Evolutionary conservation across 495 filamentous ascomycete genomes (phyloP).

Genomic region (Aspergillus kassunensis): DNA sequence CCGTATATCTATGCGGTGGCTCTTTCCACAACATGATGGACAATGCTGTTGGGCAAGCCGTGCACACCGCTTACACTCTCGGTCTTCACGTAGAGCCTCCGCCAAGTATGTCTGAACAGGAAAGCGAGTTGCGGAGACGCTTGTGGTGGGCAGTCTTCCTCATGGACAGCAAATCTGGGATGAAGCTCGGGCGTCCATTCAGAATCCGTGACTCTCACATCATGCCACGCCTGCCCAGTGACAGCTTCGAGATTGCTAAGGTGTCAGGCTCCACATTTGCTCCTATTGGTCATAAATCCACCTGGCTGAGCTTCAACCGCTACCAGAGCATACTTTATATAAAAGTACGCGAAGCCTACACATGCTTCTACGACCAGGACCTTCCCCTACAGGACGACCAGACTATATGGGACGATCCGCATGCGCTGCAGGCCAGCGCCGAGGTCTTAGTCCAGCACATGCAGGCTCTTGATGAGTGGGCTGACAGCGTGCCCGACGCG

Average conservation of each 20-base stretch:
- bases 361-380: conserved; percentile 23
- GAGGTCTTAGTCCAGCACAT: conserved; percentile 25
- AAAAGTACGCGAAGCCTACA: conserved; percentile 33
- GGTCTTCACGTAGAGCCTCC: conserved; percentile 50
- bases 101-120: conserved; percentile 23
- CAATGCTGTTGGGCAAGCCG: conserved; percentile 33
- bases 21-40: conserved; percentile 50
- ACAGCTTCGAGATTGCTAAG: conserved; percentile 26
- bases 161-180: conserved; percentile 42
- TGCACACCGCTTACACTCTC: conserved; percentile 46
- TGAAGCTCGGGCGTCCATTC: conserved; percentile 52
- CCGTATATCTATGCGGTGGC: conserved; percentile 41
- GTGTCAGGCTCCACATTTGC: conserved; percentile 35
- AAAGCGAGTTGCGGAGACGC: conserved; percentile 41
- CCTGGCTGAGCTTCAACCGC: conserved; percentile 37
- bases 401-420: conserved; percentile 13
- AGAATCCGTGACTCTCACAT: conserved; percentile 26
- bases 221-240: conserved; percentile 36
- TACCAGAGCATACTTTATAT: conserved; percentile 37
- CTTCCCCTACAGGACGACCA: conserved; percentile 12
- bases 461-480: conserved; percentile 23
- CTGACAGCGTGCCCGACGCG: conserved; percentile 30
- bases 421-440: conserved; percentile 19
- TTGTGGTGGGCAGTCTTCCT: conserved; percentile 50
- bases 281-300: conserved; percentile 30